A percentile compares a stretch with the other conserved stretches of the same genome.
Conservation (phyloP, 129 eudicot genomes). For the Escallonia herrerae region DNA sequence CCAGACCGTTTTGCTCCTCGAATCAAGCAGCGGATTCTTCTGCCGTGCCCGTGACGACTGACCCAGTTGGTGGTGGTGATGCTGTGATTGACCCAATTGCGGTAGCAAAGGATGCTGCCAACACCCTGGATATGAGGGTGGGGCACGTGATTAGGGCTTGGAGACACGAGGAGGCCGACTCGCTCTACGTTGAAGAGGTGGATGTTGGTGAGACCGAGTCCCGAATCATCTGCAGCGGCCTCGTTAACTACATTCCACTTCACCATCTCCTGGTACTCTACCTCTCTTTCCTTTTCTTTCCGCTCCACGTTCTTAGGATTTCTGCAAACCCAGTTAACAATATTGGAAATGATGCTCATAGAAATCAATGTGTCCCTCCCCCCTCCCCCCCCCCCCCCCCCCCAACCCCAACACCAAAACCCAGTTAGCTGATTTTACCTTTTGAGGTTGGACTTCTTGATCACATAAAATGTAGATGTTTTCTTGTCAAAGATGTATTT, state of each 20-base stretch:
- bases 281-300: neutral
- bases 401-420: too few relatives aligned
- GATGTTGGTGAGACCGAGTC: conserved; percentile 84
- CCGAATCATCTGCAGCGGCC: conserved; percentile 88
- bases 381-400: too few relatives aligned
- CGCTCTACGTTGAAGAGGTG: conserved; percentile 83
- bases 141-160: conserved; percentile 67
- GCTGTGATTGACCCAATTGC: conserved; percentile 9
- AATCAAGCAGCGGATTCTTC: too few relatives aligned
- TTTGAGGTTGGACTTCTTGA: too few relatives aligned
- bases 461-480: neutral
- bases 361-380: too few relatives aligned
- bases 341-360: too few relatives aligned
- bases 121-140: conserved; percentile 69
- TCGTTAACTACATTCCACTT: conserved; percentile 73
- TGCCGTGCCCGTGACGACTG: too few relatives aligned
- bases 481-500: neutral
- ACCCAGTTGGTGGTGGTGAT: too few relatives aligned
- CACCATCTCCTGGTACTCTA: conserved; percentile 47
- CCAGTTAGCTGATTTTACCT: too few relatives aligned
- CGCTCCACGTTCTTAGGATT: too few relatives aligned
- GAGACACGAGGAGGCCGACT: conserved; percentile 92
- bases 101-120: conserved; percentile 50
- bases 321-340: too few relatives aligned
- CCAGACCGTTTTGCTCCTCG: too few relatives aligned